Evolutionary conservation across 2,329 filamentous ascomycete species (phyloP), one percentile per base, ranked within the genome.

Genomic region (Fusarium sp.): DNA sequence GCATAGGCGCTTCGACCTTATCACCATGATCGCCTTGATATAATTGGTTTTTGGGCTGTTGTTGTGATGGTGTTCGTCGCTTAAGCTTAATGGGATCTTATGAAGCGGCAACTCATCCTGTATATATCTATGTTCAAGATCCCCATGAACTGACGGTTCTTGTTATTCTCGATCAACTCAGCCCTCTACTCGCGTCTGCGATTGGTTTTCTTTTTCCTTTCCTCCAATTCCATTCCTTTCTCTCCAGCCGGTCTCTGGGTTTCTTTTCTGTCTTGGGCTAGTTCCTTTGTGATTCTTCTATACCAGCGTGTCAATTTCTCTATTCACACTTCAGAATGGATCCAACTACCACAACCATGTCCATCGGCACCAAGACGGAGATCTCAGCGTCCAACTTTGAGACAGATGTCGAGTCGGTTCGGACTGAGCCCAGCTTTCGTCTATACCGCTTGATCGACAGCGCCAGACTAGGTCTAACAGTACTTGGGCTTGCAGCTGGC

Each of bases 401-500:
- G 75, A 77, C 82, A 60, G 82, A 86, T 53, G 78, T 81, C 28
- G 76, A 82, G 24, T 65, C 75, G 51, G 58, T 74, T 20, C 75
- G 78, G 53, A 72, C 80, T 40, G 76, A 80, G 55, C 74, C 79
- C 72, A 83, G 81, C 60, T 69, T 79, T 48, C 78, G 80, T 51
- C 71, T 78, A 38, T 74, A 85, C 51, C 78, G 77, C 51, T 66
- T 81, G 26, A 68, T 85, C 58, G 82, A 88, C 63, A 79, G 77
- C 46, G 79, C 80, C 46, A 82, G 84, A 15, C 71, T 85, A 5
- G 84, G 80, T 48, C 77, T 88, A 61, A 88, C 84, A 1, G 74
- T 78, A 7, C 74, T 90, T 33, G 83, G 84, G 28, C 78, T 90
- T 18, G 80, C 84, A 18, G 82, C 84, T 54, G 83, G 84, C 58